Conservation (phyloP, 2,329 filamentous ascomycete species). For the Volutella citrinella region DNA sequence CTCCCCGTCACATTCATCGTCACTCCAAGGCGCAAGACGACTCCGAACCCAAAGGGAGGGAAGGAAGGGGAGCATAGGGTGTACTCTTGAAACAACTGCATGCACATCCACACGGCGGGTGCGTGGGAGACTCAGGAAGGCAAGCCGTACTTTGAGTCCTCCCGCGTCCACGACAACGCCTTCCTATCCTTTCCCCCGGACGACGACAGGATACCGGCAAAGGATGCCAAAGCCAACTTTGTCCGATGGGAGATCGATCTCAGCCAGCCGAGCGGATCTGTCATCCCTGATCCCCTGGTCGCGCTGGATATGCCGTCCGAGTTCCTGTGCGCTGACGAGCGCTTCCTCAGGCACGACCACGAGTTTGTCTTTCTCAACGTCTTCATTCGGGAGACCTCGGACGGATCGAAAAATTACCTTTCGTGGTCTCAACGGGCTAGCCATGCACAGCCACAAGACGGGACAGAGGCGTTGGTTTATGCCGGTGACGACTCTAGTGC, state of each 20-base stretch:
- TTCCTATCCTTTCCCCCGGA: slow-evolving; percentile 10
- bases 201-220: slow-evolving; percentile 4
- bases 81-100: slow-evolving; percentile 12
- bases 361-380: slow-evolving; percentile 9
- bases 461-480: slow-evolving; percentile 7
- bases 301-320: slow-evolving; percentile 6
- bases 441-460: slow-evolving; percentile 8
- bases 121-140: slow-evolving; percentile 11
- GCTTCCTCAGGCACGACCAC: slow-evolving; percentile 3
- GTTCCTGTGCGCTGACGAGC: slow-evolving; percentile 10
- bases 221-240: slow-evolving; percentile 10
- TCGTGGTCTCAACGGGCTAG: slow-evolving; percentile 4
- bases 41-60: not conserved
- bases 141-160: slow-evolving; percentile 11
- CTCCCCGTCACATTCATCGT: slow-evolving; percentile 8
- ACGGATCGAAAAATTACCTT: slow-evolving; percentile 7
- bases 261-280: not conserved
- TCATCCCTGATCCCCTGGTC: slow-evolving; percentile 1
- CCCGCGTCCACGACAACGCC: slow-evolving; percentile 10
- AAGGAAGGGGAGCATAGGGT: slow-evolving; percentile 7
- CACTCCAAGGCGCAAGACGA: not conserved
- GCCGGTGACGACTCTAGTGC: slow-evolving; percentile 7
- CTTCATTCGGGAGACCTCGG: slow-evolving; percentile 2
- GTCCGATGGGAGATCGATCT: slow-evolving; percentile 16
- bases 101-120: slow-evolving; percentile 9